Conservation (phyloP, 352 stramenopile genomes). For the Phytophthora litchii region DNA sequence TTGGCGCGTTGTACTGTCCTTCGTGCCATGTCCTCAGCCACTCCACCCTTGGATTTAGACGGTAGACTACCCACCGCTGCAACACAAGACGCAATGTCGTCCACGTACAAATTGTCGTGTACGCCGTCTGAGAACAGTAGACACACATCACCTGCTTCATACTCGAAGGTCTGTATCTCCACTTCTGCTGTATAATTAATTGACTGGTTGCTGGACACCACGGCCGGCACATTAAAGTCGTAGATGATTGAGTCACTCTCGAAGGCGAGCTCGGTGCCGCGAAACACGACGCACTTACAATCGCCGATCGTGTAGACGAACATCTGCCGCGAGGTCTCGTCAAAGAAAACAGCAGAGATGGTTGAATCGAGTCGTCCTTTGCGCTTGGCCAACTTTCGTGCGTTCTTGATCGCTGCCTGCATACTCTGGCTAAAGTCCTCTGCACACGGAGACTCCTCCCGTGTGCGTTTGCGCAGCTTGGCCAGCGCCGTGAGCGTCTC, state of each 20-base stretch:
- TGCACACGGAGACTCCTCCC: slow-evolving; percentile 56
- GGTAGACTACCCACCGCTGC: slow-evolving; percentile 22
- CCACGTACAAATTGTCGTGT: slow-evolving; percentile 88
- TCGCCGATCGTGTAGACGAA: slow-evolving; percentile 88
- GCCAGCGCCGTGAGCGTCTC: slow-evolving; percentile 74
- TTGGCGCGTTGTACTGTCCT: slow-evolving; percentile 71
- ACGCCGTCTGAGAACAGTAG: slow-evolving; percentile 88
- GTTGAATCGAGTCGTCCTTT: slow-evolving; percentile 87
- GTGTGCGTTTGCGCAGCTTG: slow-evolving; percentile 72
- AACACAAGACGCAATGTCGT: slow-evolving; percentile 78
- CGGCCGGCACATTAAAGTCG: slow-evolving; percentile 89
- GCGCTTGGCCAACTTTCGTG: slow-evolving; percentile 71
- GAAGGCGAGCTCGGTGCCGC: slow-evolving; percentile 67
- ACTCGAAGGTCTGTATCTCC: slow-evolving; percentile 74
- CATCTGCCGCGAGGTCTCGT: slow-evolving; percentile 72
- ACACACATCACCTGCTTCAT: slow-evolving; percentile 79
- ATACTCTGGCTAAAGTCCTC: slow-evolving; percentile 73
- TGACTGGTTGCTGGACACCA: slow-evolving; percentile 85
- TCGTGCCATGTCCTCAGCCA: slow-evolving; percentile 80
- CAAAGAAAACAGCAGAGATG: slow-evolving; percentile 82
- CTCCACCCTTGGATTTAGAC: slow-evolving; percentile 34
- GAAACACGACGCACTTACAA: slow-evolving; percentile 88
- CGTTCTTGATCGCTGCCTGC: slow-evolving; percentile 71
- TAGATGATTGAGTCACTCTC: slow-evolving; percentile 91
- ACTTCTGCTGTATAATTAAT: slow-evolving; percentile 83